Conservation (phyloP, 192 early-diverging fungal species). For the Powellomyces hirtus region DNA sequence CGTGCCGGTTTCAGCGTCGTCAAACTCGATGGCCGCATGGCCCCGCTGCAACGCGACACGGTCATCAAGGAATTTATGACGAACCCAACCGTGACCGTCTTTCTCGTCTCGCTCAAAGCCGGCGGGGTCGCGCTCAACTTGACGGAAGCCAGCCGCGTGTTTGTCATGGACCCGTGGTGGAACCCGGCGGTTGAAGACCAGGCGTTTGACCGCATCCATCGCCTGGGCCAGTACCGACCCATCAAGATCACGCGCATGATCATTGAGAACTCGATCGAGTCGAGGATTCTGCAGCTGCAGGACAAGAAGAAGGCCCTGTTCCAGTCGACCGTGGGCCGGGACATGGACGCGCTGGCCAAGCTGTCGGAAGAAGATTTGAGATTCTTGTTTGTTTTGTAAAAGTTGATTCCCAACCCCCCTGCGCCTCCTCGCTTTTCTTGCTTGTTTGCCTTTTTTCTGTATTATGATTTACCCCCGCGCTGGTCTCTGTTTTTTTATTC, state of each 20-base stretch:
- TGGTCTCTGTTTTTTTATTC: no score
- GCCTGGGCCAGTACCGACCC: constrained; percentile 86
- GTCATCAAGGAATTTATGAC: constrained; percentile 66
- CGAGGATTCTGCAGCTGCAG: constrained; percentile 83
- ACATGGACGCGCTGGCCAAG: constrained; percentile 71
- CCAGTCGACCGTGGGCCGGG: constrained; percentile 81
- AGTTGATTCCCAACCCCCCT: no score
- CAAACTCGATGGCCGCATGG: constrained; percentile 88
- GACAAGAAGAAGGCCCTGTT: constrained; percentile 92
- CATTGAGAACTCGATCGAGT: constrained; percentile 92
- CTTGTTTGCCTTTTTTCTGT: no score
- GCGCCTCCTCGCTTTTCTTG: no score
- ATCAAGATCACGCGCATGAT: constrained; percentile 86
- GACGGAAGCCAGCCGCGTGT: constrained; percentile 72
- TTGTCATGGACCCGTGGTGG: constrained; percentile 73
- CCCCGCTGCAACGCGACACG: constrained; percentile 65
- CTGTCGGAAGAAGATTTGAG: constrained; percentile 75
- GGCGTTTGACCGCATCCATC: constrained; percentile 94
- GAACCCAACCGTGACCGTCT: constrained; percentile 79
- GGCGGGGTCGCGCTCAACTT: constrained; percentile 91
- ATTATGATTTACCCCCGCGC: no score
- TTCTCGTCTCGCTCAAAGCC: constrained; percentile 86
- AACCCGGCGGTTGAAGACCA: constrained; percentile 70
- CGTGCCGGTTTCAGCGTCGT: constrained; percentile 83
- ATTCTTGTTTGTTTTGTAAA: constrained; percentile 75